Conservation (phyloP, 306 rosid genomes). For the Herpetospermum pedunculosum region DNA sequence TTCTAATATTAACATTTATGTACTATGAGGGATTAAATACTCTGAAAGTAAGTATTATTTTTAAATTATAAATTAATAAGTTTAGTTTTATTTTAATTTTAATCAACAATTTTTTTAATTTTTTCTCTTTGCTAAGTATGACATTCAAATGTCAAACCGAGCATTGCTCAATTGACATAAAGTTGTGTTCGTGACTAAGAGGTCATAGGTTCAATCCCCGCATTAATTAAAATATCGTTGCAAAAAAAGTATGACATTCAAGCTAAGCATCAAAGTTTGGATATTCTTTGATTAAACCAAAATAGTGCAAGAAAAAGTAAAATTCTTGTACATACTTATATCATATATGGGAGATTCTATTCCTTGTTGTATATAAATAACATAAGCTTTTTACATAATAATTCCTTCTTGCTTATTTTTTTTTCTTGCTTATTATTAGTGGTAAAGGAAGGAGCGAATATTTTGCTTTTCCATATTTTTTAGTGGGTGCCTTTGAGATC, state of each 20-base stretch:
- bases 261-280: background rate
- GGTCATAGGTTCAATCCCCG: too few species aligned
- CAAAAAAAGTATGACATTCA: too few species aligned
- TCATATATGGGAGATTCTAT: background rate
- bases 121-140: too few species aligned
- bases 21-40: too few species aligned
- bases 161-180: too few species aligned
- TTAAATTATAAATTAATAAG: background rate
- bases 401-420: background rate
- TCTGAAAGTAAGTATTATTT: too few species aligned
- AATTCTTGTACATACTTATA: background rate
- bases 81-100: too few species aligned
- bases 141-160: too few species aligned
- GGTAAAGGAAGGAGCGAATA: background rate
- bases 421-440: background rate
- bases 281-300: background rate
- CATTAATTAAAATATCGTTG: too few species aligned
- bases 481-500: background rate
- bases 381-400: background rate
- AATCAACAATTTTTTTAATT: too few species aligned
- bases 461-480: background rate
- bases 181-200: too few species aligned
- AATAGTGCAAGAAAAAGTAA: background rate
- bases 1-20: too few species aligned
- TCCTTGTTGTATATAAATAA: background rate